A percentile compares a stretch with the other conserved stretches of the same genome.
These are phyloP conservation scores for Clausena lansium DNA, from an alignment of 345 rosid species.

Conservation along the genomic window DNA sequence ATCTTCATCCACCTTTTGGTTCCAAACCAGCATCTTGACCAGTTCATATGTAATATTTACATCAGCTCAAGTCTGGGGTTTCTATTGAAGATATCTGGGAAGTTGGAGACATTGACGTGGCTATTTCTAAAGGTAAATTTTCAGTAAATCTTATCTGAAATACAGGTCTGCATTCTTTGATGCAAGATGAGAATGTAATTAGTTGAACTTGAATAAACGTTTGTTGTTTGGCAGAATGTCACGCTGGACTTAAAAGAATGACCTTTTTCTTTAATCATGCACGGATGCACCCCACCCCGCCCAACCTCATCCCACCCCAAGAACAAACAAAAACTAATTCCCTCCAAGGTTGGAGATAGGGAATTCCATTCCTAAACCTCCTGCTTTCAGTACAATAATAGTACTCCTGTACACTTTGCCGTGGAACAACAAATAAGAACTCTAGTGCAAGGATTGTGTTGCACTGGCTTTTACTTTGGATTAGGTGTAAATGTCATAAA, in stretches of 20 bases:
- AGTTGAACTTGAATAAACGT: neutral
- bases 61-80: constrained; percentile 64
- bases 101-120: constrained; percentile 29
- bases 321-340: neutral
- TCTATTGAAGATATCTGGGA: constrained; percentile 64
- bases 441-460: neutral
- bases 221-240: neutral
- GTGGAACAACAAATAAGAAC: neutral
- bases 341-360: neutral
- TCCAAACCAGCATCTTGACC: constrained; percentile 20
- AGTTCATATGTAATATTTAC: constrained; percentile 22
- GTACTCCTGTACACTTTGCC: neutral
- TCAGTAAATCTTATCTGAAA: neutral
- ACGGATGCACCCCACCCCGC: neutral
- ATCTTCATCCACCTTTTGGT: neutral
- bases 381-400: neutral
- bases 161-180: neutral
- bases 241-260: neutral
- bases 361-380: neutral
- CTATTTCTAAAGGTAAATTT: constrained; percentile 44
- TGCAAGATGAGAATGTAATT: constrained; percentile 7
- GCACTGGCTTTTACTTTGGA: neutral
- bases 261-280: neutral
- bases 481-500: neutral
- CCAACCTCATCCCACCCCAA: neutral